Conservation (phyloP, 176 grass and related monocot species). For the Calamus simplicifolius region DNA sequence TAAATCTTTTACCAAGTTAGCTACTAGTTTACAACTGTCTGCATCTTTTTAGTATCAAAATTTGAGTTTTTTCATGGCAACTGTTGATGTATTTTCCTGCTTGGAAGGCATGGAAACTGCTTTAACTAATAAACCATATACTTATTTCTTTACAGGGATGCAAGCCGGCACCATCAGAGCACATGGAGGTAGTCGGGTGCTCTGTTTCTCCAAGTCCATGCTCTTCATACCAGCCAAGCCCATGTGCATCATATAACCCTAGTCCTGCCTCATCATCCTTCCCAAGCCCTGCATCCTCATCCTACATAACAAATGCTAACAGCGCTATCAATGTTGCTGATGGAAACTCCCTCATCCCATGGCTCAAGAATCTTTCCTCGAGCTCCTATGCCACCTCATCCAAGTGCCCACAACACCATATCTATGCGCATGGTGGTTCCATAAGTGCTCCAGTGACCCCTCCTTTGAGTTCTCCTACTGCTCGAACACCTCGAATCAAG, state of each 20-base stretch:
- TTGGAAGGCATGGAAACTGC: too few species aligned
- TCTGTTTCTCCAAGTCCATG: conserved; percentile 40
- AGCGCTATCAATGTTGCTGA: conserved; percentile 25
- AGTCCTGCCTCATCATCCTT: conserved; percentile 47
- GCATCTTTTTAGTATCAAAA: too few species aligned
- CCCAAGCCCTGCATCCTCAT: conserved; percentile 53
- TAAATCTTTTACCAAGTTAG: too few species aligned
- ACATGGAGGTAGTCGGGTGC: conserved; percentile 3
- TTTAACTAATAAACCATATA: too few species aligned
- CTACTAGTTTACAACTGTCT: too few species aligned
- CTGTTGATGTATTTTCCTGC: too few species aligned
- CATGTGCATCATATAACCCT: conserved; percentile 59
- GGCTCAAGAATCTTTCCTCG: conserved; percentile 69
- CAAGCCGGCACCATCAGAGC: background rate
- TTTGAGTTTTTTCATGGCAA: too few species aligned
- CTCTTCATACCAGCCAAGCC: conserved; percentile 72
- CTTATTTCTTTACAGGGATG: conserved; percentile 7
- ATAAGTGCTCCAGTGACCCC: conserved; percentile 90
- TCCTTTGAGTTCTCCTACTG: conserved; percentile 67
- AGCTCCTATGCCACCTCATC: conserved; percentile 1
- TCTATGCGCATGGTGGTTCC: conserved; percentile 44
- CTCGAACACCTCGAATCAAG: conserved; percentile 44
- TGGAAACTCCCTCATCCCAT: conserved; percentile 55
- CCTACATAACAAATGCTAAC: conserved; percentile 39
- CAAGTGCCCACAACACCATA: background rate